Conservation (phyloP, 805 yeast species). For the Komagataella pastoris region DNA sequence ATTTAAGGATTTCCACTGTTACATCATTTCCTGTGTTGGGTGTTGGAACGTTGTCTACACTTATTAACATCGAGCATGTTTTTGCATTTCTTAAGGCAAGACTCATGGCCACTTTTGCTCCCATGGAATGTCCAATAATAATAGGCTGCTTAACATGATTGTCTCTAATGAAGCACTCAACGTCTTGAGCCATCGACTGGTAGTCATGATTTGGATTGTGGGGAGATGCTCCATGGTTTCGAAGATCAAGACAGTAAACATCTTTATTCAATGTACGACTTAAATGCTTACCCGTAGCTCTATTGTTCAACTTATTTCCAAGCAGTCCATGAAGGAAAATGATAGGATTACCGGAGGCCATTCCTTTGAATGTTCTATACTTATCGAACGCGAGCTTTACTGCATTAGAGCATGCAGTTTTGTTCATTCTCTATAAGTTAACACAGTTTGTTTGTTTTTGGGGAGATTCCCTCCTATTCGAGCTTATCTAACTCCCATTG, state of each 20-base stretch:
- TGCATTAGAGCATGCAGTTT: conserved; percentile 3
- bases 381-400: conserved; percentile 7
- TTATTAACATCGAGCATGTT: conserved; percentile 38
- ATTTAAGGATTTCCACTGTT: conserved; percentile 8
- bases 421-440: background rate
- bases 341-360: conserved; percentile 32
- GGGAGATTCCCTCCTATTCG: too few relatives aligned
- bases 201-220: conserved; percentile 59
- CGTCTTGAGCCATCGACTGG: conserved; percentile 68
- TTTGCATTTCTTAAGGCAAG: conserved; percentile 57
- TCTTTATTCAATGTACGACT: conserved; percentile 33
- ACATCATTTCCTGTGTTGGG: conserved; percentile 25
- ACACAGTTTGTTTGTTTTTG: too few relatives aligned
- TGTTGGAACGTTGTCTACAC: conserved; percentile 78
- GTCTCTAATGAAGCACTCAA: conserved; percentile 46
- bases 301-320: conserved; percentile 68
- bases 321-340: conserved; percentile 80
- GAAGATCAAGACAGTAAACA: conserved; percentile 56
- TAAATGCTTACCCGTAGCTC: conserved; percentile 55
- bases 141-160: conserved; percentile 28
- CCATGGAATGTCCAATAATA: conserved; percentile 72
- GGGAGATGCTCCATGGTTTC: conserved; percentile 89
- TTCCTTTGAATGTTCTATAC: conserved; percentile 1
- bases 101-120: conserved; percentile 89
- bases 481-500: too few relatives aligned